Base-by-base conservation (phyloP, 208 protist genomes). In the Trypanosoma lewisi region DNA sequence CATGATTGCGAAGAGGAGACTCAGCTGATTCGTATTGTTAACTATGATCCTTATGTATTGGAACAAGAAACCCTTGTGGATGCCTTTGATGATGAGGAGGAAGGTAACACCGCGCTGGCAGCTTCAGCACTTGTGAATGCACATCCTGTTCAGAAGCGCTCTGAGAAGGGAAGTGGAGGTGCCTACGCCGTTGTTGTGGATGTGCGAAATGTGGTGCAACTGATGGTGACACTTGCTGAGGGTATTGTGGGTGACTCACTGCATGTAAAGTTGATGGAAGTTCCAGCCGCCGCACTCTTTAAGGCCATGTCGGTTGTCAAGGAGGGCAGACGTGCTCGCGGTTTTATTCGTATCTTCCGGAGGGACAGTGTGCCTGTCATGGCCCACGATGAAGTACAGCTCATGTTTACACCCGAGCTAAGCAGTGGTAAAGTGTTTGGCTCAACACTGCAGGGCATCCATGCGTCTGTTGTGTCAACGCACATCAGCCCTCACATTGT, bases 1-100 rank as follows among this genome's bases (percentile, higher is more conserved):
- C 74, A 87, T 37, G 89, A 96, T 60, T 87, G 78, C 69, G 83
- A 91, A 63, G 60, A 67, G 33, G 82, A 89, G 63, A 82, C 73
- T 33, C 70, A 91, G 39, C 74, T 81, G 19, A 87, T 94, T 45
- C 83, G 85, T 50, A 90, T 96, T 53, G 86, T 96, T 34, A 90
- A 91, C 73, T 96, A 88, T 64, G 89, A 96, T 51, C 89, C 89
- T 9, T 96, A 93, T 64, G 83, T 96, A 45, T 75, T 93, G 7
- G 82, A 96, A 64, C 89, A 96, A 70, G 85, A 80, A 49, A 87
- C 89, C 62, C 57, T 89, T 48, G 69, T 90, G 31, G 88, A 94
- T 54, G 80, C 80, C 48, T 88, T 82, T 69, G 88, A 90, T 59
- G 84, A 91, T 48, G 83, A 87, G 25, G 82, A 85, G 36, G 64